These are phyloP conservation scores for Coemansia sp. DNA, from an alignment of 192 early-diverging fungal species.

Conservation along the genomic window DNA sequence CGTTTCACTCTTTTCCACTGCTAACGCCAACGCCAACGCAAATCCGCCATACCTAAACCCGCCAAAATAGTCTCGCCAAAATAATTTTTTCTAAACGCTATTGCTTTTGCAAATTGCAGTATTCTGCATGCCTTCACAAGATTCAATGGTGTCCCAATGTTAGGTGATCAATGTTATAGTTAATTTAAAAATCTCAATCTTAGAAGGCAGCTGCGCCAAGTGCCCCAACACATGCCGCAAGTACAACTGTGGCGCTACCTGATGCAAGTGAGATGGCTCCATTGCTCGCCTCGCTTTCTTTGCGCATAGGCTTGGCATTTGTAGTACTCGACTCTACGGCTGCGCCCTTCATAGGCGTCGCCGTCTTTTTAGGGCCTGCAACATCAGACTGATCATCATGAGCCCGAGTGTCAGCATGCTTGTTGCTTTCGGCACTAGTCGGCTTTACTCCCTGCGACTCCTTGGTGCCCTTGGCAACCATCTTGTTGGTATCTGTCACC, in stretches of 20 bases:
- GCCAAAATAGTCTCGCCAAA: too few relatives aligned
- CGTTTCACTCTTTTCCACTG: too few relatives aligned
- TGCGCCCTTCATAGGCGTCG: slow-evolving; percentile 15
- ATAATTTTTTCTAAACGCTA: too few relatives aligned
- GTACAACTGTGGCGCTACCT: slow-evolving; percentile 1
- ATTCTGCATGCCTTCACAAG: background rate
- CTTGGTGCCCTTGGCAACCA: background rate
- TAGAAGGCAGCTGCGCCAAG: slow-evolving; percentile 15
- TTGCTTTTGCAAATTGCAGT: too few relatives aligned
- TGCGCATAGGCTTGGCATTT: slow-evolving; percentile 14
- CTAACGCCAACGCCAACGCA: too few relatives aligned
- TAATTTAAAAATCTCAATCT: background rate
- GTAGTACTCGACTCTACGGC: background rate
- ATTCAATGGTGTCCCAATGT: background rate
- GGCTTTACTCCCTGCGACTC: background rate
- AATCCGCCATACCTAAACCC: too few relatives aligned
- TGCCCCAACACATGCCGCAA: slow-evolving; percentile 17
- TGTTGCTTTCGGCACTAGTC: background rate
- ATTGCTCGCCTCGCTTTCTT: slow-evolving; percentile 6
- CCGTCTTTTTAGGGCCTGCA: slow-evolving; percentile 11
- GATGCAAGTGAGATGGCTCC: slow-evolving; percentile 7
- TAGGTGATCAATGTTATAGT: too few relatives aligned
- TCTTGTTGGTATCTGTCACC: slow-evolving; percentile 9
- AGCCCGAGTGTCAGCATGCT: background rate
- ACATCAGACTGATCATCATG: background rate